Base-by-base conservation (phyloP, 106 monocot genomes). In the Dendrobium chrysotoxum region DNA sequence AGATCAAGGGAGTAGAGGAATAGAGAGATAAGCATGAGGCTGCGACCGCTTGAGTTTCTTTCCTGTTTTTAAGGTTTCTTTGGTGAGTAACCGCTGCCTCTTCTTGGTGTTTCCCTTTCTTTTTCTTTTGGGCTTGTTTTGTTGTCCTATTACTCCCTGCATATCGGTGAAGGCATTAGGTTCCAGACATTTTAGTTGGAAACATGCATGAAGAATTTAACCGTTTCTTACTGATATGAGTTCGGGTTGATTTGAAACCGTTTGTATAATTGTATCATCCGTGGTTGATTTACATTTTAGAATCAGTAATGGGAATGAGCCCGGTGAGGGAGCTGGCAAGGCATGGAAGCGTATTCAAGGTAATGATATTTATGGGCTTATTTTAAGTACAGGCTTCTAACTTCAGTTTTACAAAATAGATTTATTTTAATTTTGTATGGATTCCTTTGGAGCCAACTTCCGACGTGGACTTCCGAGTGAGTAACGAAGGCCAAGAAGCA, bases 261-360 rank as follows among this genome's bases (percentile, higher is more conserved):
- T 26, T n/a, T n/a, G n/a, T n/a, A n/a, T n/a, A n/a, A n/a, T 8
- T 47, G 23, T 47, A 3, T 25, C 4, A 50, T 26, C 40, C n/a
- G 3, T 30, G 71, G 12, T 64, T 81, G 17, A 53, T 81, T 72
- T 81, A 61, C 16, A 12, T 64, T 41, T 80, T 39, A 25, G 41
- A 76, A 28, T 79, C 38, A 31, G 58, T 18, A 25, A 87, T 91
- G 91, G 91, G 89, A 54, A 76, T 72, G 13, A 85, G 76, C 42
- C 90, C 93, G 0, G 90, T 85, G 12, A 89, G 89, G 40, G 93
- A 91, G 67, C 40, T 82, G 66, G 89, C 31, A 64, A 86, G 70
- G 86, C 89, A 12, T 89, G 89, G 89, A 79, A 84, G 72, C 86
- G 84, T 13, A 89, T 89, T 64, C 81, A 88, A 81, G 88, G 86